Conservation (phyloP, 148 eudicot species). For the Amaranthus palmeri region DNA sequence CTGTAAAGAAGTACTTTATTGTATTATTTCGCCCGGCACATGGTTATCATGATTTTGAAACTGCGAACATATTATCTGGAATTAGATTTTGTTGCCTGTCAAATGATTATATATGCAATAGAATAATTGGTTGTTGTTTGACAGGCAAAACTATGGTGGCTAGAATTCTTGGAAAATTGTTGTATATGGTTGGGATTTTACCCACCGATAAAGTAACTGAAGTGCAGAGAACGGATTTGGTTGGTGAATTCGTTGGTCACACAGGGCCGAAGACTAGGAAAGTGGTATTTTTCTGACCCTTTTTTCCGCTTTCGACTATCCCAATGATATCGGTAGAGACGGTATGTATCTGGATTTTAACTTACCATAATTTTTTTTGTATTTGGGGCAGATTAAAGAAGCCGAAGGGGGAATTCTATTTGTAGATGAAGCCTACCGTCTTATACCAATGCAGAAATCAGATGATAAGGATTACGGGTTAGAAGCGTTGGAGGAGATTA, state of each 20-base stretch:
- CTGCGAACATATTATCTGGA: background rate
- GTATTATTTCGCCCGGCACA: slow-evolving; percentile 9
- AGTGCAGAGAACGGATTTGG: slow-evolving; percentile 97
- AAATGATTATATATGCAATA: background rate
- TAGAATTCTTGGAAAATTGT: slow-evolving; percentile 91
- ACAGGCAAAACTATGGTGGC: slow-evolving; percentile 99
- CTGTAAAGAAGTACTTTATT: background rate
- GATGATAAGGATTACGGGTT: slow-evolving; percentile 97
- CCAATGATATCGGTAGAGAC: background rate
- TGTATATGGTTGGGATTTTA: slow-evolving; percentile 87
- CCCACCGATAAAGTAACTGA: slow-evolving; percentile 94
- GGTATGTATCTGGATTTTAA: background rate
- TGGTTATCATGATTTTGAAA: background rate
- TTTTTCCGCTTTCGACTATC: background rate
- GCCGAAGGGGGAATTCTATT: slow-evolving; percentile 97
- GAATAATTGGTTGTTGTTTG: slow-evolving; percentile 9
- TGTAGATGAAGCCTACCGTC: slow-evolving; percentile 95
- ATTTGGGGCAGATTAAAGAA: slow-evolving; percentile 67
- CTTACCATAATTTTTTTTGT: background rate
- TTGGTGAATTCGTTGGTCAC: slow-evolving; percentile 98
- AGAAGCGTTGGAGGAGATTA: slow-evolving; percentile 97
- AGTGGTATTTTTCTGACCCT: slow-evolving; percentile 44
- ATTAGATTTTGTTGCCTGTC: slow-evolving; percentile 1
- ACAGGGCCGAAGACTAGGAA: slow-evolving; percentile 97
- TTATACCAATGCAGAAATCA: slow-evolving; percentile 91